Evolutionary conservation across 768 basidiomycete genomes (phyloP), one percentile per base, ranked within the genome.

Genomic region (Roridomyces roridus): DNA sequence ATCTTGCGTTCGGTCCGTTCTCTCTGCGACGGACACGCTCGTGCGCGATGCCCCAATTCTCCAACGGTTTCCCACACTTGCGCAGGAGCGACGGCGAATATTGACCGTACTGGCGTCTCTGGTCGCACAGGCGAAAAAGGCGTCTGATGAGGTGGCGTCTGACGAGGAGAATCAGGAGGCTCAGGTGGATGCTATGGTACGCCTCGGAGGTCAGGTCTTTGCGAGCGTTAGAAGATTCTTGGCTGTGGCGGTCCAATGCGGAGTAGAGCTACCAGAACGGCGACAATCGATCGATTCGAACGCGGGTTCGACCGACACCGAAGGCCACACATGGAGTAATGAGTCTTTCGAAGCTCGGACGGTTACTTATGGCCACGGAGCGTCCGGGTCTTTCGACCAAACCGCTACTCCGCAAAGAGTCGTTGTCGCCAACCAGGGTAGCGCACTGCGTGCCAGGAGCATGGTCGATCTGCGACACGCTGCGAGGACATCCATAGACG

Each of bases 1-100:
- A 63, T 94, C 94, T 12, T 93, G 92, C 50, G 94, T 98, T 43
- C 89, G 96, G 28, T 85, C 88, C 25, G 89, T 96, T 17, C 82
- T 99, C 40, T 85, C 87, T 25, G 84, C 89, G 11, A 87, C 93
- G 15, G 91, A 91, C 55, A 96, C 93, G 51, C 80, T 97, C 21
- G 85, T 87, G 36, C 88, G 92, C 41, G 93, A 96, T 60, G 89
- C 93, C 1, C 80, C 82, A 0, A 73, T 91, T 20, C 80, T 99
- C 18, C 84, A 81, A 60, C 79, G 76, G 42, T 86, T 85, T 64
- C 84, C 89, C 0, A 57, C 78, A 4, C 80, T 99, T 34, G 85
- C 85, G 4, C 81, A 86, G 51, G 91, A 93, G 66, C 86, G 96
- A 39, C 91, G 92, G 67, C 81, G 85, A 34, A 88, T 99, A 49